phyloP scores from a whole-genome alignment of 345 rosid species.

The Bretschneidera sinensis region DNA sequence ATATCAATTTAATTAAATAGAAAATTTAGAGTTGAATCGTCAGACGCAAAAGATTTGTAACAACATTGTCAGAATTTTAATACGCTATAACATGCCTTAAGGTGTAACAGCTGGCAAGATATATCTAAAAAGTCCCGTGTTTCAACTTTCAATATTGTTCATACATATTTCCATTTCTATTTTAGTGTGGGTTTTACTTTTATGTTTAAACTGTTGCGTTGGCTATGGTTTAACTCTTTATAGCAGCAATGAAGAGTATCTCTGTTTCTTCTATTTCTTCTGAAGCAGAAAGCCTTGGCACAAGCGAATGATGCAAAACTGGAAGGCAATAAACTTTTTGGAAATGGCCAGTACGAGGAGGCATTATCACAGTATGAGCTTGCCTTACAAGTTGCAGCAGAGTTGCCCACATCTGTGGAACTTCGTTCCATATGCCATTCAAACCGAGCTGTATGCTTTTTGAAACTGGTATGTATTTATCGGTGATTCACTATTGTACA shows the following conservation, averaged over 20 bases:
- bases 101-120: background rate
- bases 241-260: background rate
- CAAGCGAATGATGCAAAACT: slow-evolving; percentile 65
- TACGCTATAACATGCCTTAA: background rate
- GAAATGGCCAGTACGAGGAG: slow-evolving; percentile 63
- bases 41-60: no score
- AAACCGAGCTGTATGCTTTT: slow-evolving; percentile 74
- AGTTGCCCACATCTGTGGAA: slow-evolving; percentile 38
- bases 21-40: no score
- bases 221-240: no score
- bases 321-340: slow-evolving; percentile 77
- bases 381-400: slow-evolving; percentile 51
- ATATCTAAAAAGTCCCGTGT: no score
- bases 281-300: slow-evolving; percentile 46
- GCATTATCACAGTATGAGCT: slow-evolving; percentile 61
- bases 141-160: no score
- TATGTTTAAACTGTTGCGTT: background rate
- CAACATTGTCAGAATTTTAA: background rate
- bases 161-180: no score
- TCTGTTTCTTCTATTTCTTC: background rate
- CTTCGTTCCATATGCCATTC: slow-evolving; percentile 70
- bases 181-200: background rate
- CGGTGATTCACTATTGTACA: background rate
- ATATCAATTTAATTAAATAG: no score
- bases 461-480: slow-evolving; percentile 52